Percentiles rank a stretch among this genome's conserved stretches.
Conservation (phyloP, 768 basidiomycete species). For the Amanita fuliginea region DNA sequence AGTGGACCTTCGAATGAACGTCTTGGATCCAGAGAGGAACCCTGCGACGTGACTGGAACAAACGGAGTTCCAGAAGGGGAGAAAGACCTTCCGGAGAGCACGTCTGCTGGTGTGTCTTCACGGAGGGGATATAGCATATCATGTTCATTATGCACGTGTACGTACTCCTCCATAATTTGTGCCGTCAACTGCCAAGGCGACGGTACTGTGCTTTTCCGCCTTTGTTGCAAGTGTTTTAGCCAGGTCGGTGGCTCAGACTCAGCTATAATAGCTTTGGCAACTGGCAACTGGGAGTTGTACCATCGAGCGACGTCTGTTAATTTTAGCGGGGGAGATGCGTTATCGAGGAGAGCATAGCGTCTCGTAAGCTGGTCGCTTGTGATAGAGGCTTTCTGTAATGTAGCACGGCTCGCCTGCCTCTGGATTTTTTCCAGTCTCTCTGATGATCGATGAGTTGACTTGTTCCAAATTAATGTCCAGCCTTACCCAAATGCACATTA, state of each 20-base stretch:
- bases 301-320: constrained; percentile 44
- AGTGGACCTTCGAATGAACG: constrained; percentile 34
- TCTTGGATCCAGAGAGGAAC: constrained; percentile 28
- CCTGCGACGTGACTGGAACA: constrained; percentile 15
- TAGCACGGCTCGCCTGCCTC: constrained; percentile 36
- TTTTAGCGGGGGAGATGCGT: constrained; percentile 19
- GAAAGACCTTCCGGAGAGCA: constrained; percentile 10
- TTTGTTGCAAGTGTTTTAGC: constrained; percentile 53
- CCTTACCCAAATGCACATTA: constrained; percentile 41
- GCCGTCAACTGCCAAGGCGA: constrained; percentile 59
- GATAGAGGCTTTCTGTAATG: constrained; percentile 52
- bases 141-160: constrained; percentile 25
- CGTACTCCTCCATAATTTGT: constrained; percentile 56
- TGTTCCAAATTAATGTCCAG: not conserved
- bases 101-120: constrained; percentile 13
- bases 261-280: constrained; percentile 43
- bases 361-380: constrained; percentile 55
- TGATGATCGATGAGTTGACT: not conserved
- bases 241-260: constrained; percentile 62
- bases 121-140: constrained; percentile 11
- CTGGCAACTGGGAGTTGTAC: constrained; percentile 40
- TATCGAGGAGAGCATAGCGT: constrained; percentile 48
- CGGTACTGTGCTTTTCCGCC: constrained; percentile 23
- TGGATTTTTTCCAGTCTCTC: constrained; percentile 50
- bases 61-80: constrained; percentile 13